Percentiles rank a stretch among this genome's conserved stretches.
These are phyloP conservation scores for Saturnispora zaruensis DNA, from an alignment of 805 yeast species.

Conservation along the genomic window DNA sequence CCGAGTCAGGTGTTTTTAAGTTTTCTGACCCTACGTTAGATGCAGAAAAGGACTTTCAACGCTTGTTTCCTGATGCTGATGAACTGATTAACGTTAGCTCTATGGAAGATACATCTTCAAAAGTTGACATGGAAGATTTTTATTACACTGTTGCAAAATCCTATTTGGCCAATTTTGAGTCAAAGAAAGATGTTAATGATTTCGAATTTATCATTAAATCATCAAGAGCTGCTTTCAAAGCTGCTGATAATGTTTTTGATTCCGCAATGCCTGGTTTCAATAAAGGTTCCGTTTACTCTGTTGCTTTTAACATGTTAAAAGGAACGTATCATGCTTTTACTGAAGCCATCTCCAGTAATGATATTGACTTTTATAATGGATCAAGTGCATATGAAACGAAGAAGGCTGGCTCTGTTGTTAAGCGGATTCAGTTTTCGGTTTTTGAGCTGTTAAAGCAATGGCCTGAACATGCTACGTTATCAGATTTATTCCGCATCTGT, in stretches of 20 bases:
- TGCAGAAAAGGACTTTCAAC: constrained; percentile 69
- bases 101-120: constrained; percentile 15
- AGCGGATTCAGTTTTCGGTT: constrained; percentile 38
- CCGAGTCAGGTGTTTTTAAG: constrained; percentile 56
- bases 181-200: constrained; percentile 15
- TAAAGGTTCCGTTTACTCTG: constrained; percentile 27
- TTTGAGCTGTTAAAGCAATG: constrained; percentile 49
- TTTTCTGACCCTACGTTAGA: constrained; percentile 56
- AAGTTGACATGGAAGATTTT: constrained; percentile 33
- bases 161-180: constrained; percentile 38
- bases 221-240: constrained; percentile 23
- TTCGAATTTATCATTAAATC: constrained; percentile 34
- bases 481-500: constrained; percentile 53
- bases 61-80: constrained; percentile 84
- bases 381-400: constrained; percentile 51
- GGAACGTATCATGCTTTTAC: constrained; percentile 27
- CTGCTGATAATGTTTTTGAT: constrained; percentile 21
- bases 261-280: constrained; percentile 19
- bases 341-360: constrained; percentile 15
- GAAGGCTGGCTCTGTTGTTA: constrained; percentile 44
- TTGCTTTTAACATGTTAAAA: constrained; percentile 30
- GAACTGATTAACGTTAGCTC: constrained; percentile 40
- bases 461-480: constrained; percentile 94
- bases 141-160: constrained; percentile 41
- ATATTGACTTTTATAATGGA: constrained; percentile 59